Evolutionary conservation across 169 alveolate genomes (phyloP).

Genomic region (Cryptosporidium canis): DNA sequence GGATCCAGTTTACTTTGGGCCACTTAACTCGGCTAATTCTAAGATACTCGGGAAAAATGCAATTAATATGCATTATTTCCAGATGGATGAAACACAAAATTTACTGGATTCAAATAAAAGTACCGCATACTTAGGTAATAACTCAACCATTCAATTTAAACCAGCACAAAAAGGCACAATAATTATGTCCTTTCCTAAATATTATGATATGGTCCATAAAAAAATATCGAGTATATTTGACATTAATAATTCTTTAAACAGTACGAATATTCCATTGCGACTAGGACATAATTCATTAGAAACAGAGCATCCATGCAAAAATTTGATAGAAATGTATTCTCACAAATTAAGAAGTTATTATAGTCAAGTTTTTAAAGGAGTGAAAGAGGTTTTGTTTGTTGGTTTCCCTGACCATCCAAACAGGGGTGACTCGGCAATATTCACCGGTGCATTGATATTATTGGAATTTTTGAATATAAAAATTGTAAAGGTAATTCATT

Average conservation of each 20-base stretch:
- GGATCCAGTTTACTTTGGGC: conserved; percentile 64
- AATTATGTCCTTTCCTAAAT: conserved; percentile 42
- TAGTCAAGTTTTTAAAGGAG: conserved; percentile 21
- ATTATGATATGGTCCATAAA: neutral
- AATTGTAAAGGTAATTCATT: conserved; percentile 52
- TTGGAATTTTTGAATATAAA: conserved; percentile 21
- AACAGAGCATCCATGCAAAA: conserved; percentile 60
- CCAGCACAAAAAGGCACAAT: conserved; percentile 35
- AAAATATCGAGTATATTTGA: neutral
- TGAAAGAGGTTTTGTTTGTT: conserved; percentile 40
- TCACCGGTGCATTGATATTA: conserved; percentile 61
- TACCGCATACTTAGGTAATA: neutral
- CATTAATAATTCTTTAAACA: neutral
- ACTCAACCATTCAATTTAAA: neutral
- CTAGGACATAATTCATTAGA: conserved; percentile 20
- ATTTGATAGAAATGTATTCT: conserved; percentile 31
- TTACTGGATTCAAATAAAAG: neutral
- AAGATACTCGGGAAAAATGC: conserved; percentile 57
- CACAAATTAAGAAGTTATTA: conserved; percentile 29
- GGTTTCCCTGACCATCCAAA: conserved; percentile 73
- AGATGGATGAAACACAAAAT: neutral
- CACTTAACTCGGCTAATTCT: conserved; percentile 15
- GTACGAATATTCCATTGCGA: neutral
- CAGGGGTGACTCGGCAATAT: conserved; percentile 68
- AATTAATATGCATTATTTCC: neutral